Base-by-base conservation (phyloP, 257 asterid species). In the Dorcoceras hygrometricum region DNA sequence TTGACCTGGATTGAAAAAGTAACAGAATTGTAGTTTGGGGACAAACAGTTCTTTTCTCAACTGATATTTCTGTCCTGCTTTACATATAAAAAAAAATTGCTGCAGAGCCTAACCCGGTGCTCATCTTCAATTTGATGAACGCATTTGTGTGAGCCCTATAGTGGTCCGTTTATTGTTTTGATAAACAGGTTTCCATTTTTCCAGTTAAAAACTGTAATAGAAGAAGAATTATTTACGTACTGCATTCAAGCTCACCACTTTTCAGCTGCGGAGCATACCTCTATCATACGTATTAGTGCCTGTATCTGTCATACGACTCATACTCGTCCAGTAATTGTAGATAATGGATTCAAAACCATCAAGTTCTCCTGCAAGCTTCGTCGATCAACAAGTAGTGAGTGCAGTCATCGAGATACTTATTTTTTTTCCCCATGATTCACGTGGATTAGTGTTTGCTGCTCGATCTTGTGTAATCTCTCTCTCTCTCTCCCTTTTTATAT, bases 321-420 rank as follows among this genome's bases (percentile, higher is more conserved):
- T 56, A 34, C 46, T 34, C 51, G 51, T 14, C 19, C 2, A 11
- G 2, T 57, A 12, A 7, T 26, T 26, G 6, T n/a, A 8, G 65
- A 29, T 29, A 26, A 82, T 83, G 90, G 90, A 76, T 20, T 67
- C 87, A 36, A 82, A 81, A 63, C 66, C 77, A 53, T 70, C 78
- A 16, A 27, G 23, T 59, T 64, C 79, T 48, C 66, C 70, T 1
- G 53, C 86, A 50, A 75, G 69, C 80, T 75, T 85, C 34, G 66
- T 88, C 53, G 89, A 88, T 75, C 79, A 80, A 53, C 84, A 65
- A 58, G 89, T 88, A 51, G 96, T 83, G 57, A 73, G 78, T 62
- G 22, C 24, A 12, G 1, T 12, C 2, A 0, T 12, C 19, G 1
- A 14, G 36, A 6, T 24, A 9, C 57, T 24, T 10, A 25, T 25